phyloP scores from a whole-genome alignment of 208 protist species.

The Novymonas esmeraldas region DNA sequence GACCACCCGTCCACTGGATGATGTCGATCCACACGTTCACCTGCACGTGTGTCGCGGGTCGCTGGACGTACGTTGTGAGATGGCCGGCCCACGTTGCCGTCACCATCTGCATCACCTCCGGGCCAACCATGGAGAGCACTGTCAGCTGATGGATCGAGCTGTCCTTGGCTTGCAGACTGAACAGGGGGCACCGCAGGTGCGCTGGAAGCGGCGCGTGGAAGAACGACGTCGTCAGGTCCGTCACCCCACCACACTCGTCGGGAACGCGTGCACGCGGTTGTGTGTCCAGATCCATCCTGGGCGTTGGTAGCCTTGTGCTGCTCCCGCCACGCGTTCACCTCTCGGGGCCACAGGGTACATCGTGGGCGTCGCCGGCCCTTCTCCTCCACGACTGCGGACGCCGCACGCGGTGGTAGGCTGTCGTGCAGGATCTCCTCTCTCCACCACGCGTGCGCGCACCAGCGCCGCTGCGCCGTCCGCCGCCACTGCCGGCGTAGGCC shows the following conservation, averaged over 20 bases:
- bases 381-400: slow-evolving; percentile 24
- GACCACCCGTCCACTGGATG: background rate
- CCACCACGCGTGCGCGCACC: slow-evolving; percentile 1
- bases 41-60: background rate
- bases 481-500: background rate
- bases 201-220: slow-evolving; percentile 19
- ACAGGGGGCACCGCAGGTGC: slow-evolving; percentile 1
- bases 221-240: slow-evolving; percentile 22
- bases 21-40: slow-evolving; percentile 3
- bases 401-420: background rate
- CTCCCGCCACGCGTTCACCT: slow-evolving; percentile 11
- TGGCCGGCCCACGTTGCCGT: background rate
- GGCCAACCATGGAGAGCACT: background rate
- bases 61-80: background rate
- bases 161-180: slow-evolving; percentile 1
- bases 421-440: background rate
- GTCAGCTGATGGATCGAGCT: background rate
- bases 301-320: slow-evolving; percentile 13
- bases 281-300: background rate
- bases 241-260: slow-evolving; percentile 13
- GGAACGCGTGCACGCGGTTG: slow-evolving; percentile 1
- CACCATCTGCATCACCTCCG: slow-evolving; percentile 3
- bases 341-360: slow-evolving; percentile 26
- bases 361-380: slow-evolving; percentile 1
- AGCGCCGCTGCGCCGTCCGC: background rate